A percentile compares a stretch with the other conserved stretches of the same genome.
Conservation (phyloP, 805 yeast genomes). For the Ogataea polymorpha region DNA sequence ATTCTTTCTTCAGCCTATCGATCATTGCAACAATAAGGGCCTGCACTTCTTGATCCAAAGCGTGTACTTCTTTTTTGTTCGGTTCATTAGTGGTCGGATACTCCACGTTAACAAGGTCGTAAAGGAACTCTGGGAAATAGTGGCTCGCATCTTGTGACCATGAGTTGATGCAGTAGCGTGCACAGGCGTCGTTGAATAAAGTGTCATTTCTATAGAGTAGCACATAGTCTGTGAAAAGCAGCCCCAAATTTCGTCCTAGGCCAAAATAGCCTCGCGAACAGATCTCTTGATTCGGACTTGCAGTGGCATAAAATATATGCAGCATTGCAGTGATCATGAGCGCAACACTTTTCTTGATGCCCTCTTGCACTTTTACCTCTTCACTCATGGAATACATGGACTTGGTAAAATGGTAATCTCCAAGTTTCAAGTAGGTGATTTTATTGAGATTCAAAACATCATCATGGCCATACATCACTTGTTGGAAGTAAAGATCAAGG, state of each 20-base stretch:
- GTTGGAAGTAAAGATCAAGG: conserved; percentile 23
- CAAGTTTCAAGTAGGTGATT: conserved; percentile 18
- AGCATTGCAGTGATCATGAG: conserved; percentile 18
- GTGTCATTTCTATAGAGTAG: conserved; percentile 8
- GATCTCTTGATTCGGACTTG: conserved; percentile 17
- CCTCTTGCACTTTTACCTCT: conserved; percentile 18
- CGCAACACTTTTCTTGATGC: conserved; percentile 15
- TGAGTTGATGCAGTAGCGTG: conserved; percentile 22
- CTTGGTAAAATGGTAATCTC: conserved; percentile 22
- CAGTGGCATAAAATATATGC: conserved; percentile 22
- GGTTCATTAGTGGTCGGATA: conserved; percentile 8
- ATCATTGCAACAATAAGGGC: conserved; percentile 10
- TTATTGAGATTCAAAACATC: conserved; percentile 18
- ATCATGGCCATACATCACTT: conserved; percentile 19
- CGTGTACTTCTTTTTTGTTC: conserved; percentile 6
- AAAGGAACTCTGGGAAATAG: conserved; percentile 25
- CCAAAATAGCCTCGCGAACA: conserved; percentile 20
- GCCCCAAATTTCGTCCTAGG: conserved; percentile 19
- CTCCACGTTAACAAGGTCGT: conserved; percentile 18
- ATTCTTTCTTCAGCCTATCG: conserved; percentile 23
- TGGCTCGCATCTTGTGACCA: conserved; percentile 17
- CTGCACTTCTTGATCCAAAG: conserved; percentile 10
- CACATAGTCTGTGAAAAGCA: conserved; percentile 19
- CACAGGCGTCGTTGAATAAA: conserved; percentile 19
- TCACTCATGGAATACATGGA: conserved; percentile 21